phyloP scores from a whole-genome alignment of 768 basidiomycete species.

The Amanita molliuscula region DNA sequence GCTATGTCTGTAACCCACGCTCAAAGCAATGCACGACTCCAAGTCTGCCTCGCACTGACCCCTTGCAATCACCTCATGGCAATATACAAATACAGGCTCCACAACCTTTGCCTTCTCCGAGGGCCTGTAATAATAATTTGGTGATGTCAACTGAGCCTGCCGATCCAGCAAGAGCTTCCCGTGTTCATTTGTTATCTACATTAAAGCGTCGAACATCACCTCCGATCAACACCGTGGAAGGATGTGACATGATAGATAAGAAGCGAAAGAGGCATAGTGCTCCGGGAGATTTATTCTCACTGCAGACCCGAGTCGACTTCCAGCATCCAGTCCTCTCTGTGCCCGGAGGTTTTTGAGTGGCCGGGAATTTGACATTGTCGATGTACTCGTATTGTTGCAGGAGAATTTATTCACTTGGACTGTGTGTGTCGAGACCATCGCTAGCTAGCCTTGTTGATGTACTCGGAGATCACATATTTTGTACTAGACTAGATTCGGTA shows the following conservation, averaged over 20 bases:
- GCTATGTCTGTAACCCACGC: conserved; percentile 1
- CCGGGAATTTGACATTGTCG: background rate
- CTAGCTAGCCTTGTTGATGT: conserved; percentile 1
- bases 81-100: background rate
- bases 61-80: background rate
- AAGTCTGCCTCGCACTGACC: background rate
- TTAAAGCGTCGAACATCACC: conserved; percentile 46
- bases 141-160: background rate
- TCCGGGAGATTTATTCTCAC: conserved; percentile 46
- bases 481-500: background rate
- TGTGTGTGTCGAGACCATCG: background rate
- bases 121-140: background rate
- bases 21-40: background rate
- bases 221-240: conserved; percentile 18
- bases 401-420: background rate
- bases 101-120: background rate
- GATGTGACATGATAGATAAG: conserved; percentile 17
- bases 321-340: conserved; percentile 46
- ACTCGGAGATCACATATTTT: background rate
- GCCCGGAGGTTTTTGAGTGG: conserved; percentile 45
- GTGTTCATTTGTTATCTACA: conserved; percentile 55
- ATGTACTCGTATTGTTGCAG: background rate
- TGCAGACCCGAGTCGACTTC: conserved; percentile 41
- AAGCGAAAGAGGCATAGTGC: conserved; percentile 49
- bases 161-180: conserved; percentile 13